Base-by-base conservation (phyloP, 2,329 filamentous ascomycete genomes). In the Septoria linicola region DNA sequence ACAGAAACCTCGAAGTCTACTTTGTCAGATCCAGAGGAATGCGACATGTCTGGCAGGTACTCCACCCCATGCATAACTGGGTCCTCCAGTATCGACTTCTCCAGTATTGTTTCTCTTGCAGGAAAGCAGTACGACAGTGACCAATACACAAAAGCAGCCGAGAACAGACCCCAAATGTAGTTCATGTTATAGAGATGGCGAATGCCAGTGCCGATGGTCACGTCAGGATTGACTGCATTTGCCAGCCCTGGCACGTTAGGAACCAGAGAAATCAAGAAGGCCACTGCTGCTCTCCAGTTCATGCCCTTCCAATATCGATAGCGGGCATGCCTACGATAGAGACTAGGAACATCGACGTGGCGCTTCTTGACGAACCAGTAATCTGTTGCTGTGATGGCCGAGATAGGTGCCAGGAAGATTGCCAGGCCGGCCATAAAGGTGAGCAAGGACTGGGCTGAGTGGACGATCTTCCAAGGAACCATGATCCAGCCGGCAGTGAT, bases 331-430 rank as follows among this genome's bases (percentile, higher is more conserved):
- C 73, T 75, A 37, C 78, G 73, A 59, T 81, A 81, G 10, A 81
- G 61, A 41, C 72, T 81, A 39, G 73, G 74, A 2, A 72, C 74
- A 65, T 77, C 76, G 60, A 79, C 34, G n/a, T 59, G 49, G 7
- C 53, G 49, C 36, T 51, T 54, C 57, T 63, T 78, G 6, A 84
- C 66, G 36, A 82, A 61, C 79, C 80, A 84, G 61, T 79, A 85
- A 58, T 85, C 82, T 10, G 75, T 74, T 0, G 56, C 59, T 8
- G 62, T 77, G 56, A 85, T 80, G 0, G 77, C 76, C 0, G 80
- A 80, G 51, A 86, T 82, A 0, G 83, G 82, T 6, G 80, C 82
- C 0, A 87, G 71, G 68, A 87, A 87, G 32, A 86, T 75, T 1
- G 79, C 77, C 64, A 85, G 83, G 0, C 82, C 83, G 36, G 77